These are phyloP conservation scores for Saccharomycopsis hybrid DNA, from an alignment of 1,139 yeast genomes.

Conservation along the genomic window DNA sequence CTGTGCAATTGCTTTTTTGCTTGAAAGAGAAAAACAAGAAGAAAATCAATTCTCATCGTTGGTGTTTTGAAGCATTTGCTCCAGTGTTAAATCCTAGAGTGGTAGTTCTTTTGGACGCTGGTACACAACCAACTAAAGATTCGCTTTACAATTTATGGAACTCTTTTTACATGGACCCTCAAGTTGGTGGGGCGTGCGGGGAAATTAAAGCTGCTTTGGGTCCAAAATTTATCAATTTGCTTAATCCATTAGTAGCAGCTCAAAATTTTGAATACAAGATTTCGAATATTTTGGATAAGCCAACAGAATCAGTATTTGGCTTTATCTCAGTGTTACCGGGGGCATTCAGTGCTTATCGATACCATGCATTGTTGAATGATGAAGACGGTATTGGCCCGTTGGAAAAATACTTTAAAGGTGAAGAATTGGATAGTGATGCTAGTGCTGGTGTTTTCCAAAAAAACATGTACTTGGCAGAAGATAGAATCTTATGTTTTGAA, in stretches of 20 bases:
- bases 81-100: slow-evolving; percentile 83
- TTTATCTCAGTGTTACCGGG: slow-evolving; percentile 89
- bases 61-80: slow-evolving; percentile 94
- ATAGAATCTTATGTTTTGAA: slow-evolving; percentile 90
- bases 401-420: slow-evolving; percentile 88
- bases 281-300: slow-evolving; percentile 87
- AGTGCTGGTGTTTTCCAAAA: slow-evolving; percentile 72
- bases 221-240: slow-evolving; percentile 53
- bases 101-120: slow-evolving; percentile 81
- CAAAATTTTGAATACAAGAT: slow-evolving; percentile 91
- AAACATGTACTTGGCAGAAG: slow-evolving; percentile 94
- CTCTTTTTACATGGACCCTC: slow-evolving; percentile 76
- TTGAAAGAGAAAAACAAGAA: slow-evolving; percentile 84
- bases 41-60: slow-evolving; percentile 91
- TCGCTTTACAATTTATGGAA: slow-evolving; percentile 86
- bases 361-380: slow-evolving; percentile 61
- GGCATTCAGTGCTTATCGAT: slow-evolving; percentile 87
- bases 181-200: slow-evolving; percentile 94
- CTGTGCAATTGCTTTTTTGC: slow-evolving; percentile 87
- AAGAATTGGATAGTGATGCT: slow-evolving; percentile 50
- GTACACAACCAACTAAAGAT: slow-evolving; percentile 84
- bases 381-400: slow-evolving; percentile 79
- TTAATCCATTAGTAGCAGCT: slow-evolving; percentile 85
- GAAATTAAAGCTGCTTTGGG: slow-evolving; percentile 90
- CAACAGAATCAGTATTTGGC: slow-evolving; percentile 84